Evolutionary conservation across 2,329 filamentous ascomycete genomes (phyloP).

Genomic region (Alternaria arbusti): DNA sequence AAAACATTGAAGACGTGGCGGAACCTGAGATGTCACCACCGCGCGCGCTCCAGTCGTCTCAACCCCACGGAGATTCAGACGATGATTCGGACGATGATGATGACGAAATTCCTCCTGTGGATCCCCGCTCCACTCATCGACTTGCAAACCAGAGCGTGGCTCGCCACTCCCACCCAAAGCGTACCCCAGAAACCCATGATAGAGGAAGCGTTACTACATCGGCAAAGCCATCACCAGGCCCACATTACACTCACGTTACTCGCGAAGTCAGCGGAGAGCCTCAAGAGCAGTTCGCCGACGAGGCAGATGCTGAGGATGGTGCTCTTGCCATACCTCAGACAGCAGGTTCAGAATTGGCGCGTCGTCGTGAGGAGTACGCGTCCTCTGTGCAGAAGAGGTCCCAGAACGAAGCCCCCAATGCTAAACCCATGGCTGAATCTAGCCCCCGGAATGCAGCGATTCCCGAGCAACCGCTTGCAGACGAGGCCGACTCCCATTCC

Average conservation of each 20-base stretch:
- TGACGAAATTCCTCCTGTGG: neutral
- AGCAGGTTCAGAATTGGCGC: constrained; percentile 8
- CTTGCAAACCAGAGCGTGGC: neutral
- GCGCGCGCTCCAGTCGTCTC: neutral
- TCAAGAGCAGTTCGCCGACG: neutral
- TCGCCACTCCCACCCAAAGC: neutral
- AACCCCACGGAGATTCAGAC: neutral
- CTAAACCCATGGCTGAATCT: neutral
- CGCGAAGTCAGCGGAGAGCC: neutral
- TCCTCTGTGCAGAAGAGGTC: neutral
- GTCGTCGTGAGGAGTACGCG: constrained; percentile 8
- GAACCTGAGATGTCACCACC: neutral
- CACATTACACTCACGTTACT: neutral
- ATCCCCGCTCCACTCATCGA: neutral
- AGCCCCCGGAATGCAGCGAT: neutral
- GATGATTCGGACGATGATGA: neutral
- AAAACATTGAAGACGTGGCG: neutral
- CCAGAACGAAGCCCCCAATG: neutral
- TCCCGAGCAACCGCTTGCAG: neutral
- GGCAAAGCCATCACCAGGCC: neutral
- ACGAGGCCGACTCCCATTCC: neutral
- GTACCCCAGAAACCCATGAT: neutral
- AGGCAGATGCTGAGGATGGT: neutral
- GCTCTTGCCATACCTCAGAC: neutral
- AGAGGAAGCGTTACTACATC: neutral